phyloP scores from a whole-genome alignment of 371 early-diverging fungal genomes.

The Apophysomyces ossiformis region DNA sequence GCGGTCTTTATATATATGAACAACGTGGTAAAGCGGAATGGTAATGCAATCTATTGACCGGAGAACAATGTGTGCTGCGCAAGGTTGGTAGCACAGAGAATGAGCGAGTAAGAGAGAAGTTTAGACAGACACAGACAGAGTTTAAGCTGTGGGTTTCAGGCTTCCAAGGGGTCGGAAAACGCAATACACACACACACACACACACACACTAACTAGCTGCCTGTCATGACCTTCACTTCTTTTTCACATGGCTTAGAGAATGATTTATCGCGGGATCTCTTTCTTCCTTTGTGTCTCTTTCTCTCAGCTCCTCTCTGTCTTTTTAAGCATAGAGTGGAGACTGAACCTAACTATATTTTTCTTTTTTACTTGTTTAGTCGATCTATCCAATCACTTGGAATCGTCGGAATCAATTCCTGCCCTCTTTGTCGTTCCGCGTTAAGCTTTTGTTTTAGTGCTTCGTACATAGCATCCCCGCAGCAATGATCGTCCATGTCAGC shows the following conservation, averaged over 20 bases:
- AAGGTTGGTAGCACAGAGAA: background rate
- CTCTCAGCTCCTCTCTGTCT: background rate
- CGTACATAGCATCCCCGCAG: conserved; percentile 8
- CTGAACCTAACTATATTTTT: too few relatives aligned
- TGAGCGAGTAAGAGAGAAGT: background rate
- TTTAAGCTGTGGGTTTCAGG: background rate
- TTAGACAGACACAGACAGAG: too few relatives aligned
- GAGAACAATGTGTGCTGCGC: conserved; percentile 2
- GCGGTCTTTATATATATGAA: conserved; percentile 11
- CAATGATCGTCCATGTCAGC: conserved; percentile 5
- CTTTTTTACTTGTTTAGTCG: conserved; percentile 6
- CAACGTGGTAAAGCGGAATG: conserved; percentile 16
- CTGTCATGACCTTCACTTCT: background rate
- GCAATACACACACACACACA: too few relatives aligned
- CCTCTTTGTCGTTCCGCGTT: conserved; percentile 9
- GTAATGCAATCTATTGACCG: conserved; percentile 12
- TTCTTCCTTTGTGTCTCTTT: background rate
- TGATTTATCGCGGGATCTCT: background rate
- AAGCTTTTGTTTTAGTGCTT: conserved; percentile 6
- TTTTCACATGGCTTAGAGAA: background rate
- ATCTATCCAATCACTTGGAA: conserved; percentile 10
- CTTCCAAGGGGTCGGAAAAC: conserved; percentile 8
- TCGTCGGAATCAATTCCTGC: background rate
- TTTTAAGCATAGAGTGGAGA: too few relatives aligned
- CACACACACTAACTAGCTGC: too few relatives aligned